Evolutionary conservation across 2,329 filamentous ascomycete species (phyloP), one percentile per base, ranked within the genome.

Genomic region (Aspergillus fumigatus): DNA sequence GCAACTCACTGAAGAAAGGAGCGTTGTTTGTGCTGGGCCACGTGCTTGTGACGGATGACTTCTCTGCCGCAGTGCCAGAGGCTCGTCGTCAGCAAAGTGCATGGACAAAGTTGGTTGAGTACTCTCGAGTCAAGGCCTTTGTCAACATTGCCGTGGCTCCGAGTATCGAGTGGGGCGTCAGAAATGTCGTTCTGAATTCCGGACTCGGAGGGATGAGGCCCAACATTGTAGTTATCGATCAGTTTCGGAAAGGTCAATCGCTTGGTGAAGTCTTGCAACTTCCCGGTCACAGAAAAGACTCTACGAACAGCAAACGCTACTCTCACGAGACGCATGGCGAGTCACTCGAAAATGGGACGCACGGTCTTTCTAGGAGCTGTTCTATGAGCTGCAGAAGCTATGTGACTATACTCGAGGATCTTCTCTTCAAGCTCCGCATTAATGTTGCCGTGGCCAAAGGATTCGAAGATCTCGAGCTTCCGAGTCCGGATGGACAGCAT

Each of bases 1-100:
- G 91, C 74, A 96, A 96, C 70, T 92, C 90, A 0, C 77, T 96
- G 70, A 96, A 96, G 70, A 96, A 96, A 67, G 92, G 91, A 0
- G 87, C 86, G 0, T 73, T 96, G 1, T 96, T 94, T 70, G 89
- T 96, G 9, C 79, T 96, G 1, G 91, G 90, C 0, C 91, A 95
- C 72, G 89, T 95, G 47, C 92, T 96, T 57, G 90, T 96, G 3
- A 91, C 89, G 0, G 83, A 90, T 58, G 88, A 96, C 68, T 96
- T 96, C 66, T 83, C 84, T 21, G 81, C 82, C 3, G 88, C 90
- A 3, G 88, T 95, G 8, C 85, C 89, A 4, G 91, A 96, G 72
- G 90, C 89, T 3, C 88, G 89, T 59, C 79, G 88, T 21, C 90
- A 95, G 68, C 90, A 95, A 69, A 83, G 84, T 11, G 85, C 89